Evolutionary conservation across 139 green algal genomes (phyloP), one percentile per base, ranked within the genome.

Genomic region (Coelastrella sp.): DNA sequence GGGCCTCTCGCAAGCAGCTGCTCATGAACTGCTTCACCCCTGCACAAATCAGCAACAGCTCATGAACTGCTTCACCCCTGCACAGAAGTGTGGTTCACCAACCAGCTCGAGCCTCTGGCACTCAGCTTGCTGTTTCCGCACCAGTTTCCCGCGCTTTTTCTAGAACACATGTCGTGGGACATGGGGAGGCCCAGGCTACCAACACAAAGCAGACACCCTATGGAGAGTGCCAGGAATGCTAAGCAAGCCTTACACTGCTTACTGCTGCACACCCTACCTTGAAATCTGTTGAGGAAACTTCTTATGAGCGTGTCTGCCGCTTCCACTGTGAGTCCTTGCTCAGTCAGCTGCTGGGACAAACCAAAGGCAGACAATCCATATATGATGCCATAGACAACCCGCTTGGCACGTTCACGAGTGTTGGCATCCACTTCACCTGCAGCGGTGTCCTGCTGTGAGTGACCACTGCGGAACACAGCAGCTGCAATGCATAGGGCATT

Each of bases 331-430:
- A 92, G 59, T 56, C 91, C 89, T 20, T 90, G 90, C 24, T 89
- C 85, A 84, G 84, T 7, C 35, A 88, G 84, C 35, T 80, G 68
- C 27, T 81, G 35, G 8, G 84, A 56, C 66, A 88, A 49, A 7
- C 84, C 35, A n/a, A 12, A 63, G 20, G 76, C 57, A 14, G 7
- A 59, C 65, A 72, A 49, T 17, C 85, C 81, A 72, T 97, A 97
- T 7, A 96, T 92, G 66, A 97, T 95, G 86, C 93, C 93, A 78
- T 97, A 97, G 0, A 89, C 88, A 0, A 95, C 93, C 3, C 91
- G 89, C 89, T 97, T 97, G 60, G 95, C 95, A 66, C 94, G 90
- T 78, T 96, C 81, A 94, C 73, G 84, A 80, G 66, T 60, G 63
- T 11, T 25, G 15, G 63, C 24, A 70, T 79, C 84, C 20, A 79